Percentiles rank a stretch among this genome's conserved stretches.
Conservation (phyloP, 495 filamentous ascomycete species). For the Penicillium paradoxum region DNA sequence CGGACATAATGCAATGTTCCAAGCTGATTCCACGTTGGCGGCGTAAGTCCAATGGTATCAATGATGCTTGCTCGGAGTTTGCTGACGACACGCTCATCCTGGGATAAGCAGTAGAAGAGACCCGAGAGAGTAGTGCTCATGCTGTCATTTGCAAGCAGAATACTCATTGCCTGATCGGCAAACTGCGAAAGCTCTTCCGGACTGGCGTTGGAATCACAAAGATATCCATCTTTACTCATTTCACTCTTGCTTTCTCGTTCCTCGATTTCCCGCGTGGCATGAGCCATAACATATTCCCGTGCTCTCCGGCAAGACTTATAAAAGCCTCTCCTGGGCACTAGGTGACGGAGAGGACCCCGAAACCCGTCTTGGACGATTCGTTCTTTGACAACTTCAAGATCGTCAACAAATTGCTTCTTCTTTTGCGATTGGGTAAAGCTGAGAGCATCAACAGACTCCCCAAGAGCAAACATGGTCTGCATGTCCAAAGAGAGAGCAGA, state of each 20-base stretch:
- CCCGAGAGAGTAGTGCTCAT: conserved; percentile 15
- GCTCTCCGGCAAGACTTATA: neutral
- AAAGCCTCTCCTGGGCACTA: neutral
- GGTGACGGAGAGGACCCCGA: neutral
- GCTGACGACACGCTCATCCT: conserved; percentile 4
- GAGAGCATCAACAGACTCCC: conserved; percentile 14
- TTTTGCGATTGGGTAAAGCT: conserved; percentile 4
- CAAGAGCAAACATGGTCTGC: conserved; percentile 10
- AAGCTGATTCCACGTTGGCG: conserved; percentile 16
- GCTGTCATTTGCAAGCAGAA: conserved; percentile 17
- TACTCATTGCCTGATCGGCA: conserved; percentile 9
- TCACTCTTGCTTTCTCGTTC: neutral
- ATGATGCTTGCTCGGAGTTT: conserved; percentile 15
- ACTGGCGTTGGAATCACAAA: too few species aligned
- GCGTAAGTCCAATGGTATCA: conserved; percentile 3
- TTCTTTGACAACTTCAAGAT: conserved; percentile 1
- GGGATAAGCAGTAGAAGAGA: conserved; percentile 12
- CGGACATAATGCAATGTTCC: conserved; percentile 12
- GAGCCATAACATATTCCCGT: neutral
- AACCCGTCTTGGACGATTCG: neutral
- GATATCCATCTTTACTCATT: too few species aligned
- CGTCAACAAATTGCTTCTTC: conserved; percentile 13
- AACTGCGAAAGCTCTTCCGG: neutral
- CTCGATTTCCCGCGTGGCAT: neutral
- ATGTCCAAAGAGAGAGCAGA: conserved; percentile 11